Evolutionary conservation across 306 rosid genomes (phyloP), one percentile per base, ranked within the genome.

Genomic region (Vigna angularis): DNA sequence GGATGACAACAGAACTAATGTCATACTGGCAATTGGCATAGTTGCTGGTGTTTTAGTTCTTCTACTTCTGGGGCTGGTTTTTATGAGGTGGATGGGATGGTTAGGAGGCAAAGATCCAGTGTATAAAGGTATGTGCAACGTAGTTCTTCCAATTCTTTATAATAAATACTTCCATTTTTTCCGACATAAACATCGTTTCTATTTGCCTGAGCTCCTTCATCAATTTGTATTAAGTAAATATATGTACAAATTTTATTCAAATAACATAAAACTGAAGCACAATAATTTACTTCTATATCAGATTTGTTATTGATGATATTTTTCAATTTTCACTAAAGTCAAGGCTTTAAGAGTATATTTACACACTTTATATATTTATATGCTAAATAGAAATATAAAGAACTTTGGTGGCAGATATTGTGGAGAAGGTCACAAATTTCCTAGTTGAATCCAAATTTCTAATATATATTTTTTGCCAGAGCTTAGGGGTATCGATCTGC

Each of bases 401-500:
- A 52, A 73, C 32, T 38, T 17, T 26, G 45, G 57, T 57, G 22
- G 18, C 12, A 50, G 38, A 38, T 73, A 40, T 14, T 57, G 20
- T 69, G 59, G 72, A 62, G n/a, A 58, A 69, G 52, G 64, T 67
- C 73, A 28, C 20, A 36, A 40, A 44, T 16, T 65, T 70, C 40
- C 57, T 64, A 66, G 34, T 40, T 79, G 53, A 79, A 72, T 76
- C 50, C 62, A 72, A 62, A 63, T 34, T 77, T 64, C 18, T 28
- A 22, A 47, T 28, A 14, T 30, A 58, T 63, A 0, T 26, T 18
- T 72, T 36, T 24, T 18, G 88, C 1, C 50, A 94, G 98, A 92
- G 82, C 91, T 94, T 73, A 86, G 86, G 80, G 95, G 91, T 49
- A 72, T 94, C 73, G 97, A 92, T 67, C 86, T 92, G 83, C 97